phyloP scores from a whole-genome alignment of 2,329 filamentous ascomycete species.

The Hortaea werneckii region DNA sequence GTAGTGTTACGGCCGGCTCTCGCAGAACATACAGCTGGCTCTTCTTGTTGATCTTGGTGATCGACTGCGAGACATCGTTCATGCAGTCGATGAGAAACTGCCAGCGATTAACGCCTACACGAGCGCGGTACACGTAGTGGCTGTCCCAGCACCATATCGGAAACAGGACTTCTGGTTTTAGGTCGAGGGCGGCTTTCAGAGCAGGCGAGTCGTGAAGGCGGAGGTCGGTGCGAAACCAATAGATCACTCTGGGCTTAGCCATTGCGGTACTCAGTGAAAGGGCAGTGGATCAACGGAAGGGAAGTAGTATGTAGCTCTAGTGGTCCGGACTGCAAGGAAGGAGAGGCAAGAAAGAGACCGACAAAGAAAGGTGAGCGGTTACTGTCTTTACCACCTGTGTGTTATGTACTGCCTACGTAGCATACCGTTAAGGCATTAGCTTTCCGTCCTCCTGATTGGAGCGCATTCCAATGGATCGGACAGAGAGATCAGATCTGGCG shows the following conservation, averaged over 20 bases:
- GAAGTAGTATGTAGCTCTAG: no score
- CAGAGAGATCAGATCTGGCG: no score
- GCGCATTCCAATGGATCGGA: no score
- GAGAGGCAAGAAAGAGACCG: no score
- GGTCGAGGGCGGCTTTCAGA: conserved; percentile 58
- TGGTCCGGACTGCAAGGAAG: no score
- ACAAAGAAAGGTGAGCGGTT: no score
- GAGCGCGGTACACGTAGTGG: conserved; percentile 64
- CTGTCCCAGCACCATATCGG: conserved; percentile 75
- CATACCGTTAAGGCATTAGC: no score
- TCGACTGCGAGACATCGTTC: conserved; percentile 55
- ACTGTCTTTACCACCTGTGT: no score
- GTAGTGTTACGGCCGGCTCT: conserved; percentile 59
- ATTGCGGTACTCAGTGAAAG: conserved; percentile 6
- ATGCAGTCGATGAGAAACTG: conserved; percentile 69
- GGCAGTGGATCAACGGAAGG: no score
- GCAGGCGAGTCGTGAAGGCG: conserved; percentile 69
- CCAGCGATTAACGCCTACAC: conserved; percentile 64
- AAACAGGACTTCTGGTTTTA: conserved; percentile 62
- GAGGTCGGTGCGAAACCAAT: conserved; percentile 60
- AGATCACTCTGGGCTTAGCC: conserved; percentile 49
- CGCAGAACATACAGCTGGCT: conserved; percentile 63
- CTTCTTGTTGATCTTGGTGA: conserved; percentile 58
- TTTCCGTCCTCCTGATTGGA: no score
- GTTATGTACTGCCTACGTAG: no score